Evolutionary conservation across 441 rosid genomes (phyloP), one percentile per base, ranked within the genome.

Genomic region (Dalechampia spathulata): DNA sequence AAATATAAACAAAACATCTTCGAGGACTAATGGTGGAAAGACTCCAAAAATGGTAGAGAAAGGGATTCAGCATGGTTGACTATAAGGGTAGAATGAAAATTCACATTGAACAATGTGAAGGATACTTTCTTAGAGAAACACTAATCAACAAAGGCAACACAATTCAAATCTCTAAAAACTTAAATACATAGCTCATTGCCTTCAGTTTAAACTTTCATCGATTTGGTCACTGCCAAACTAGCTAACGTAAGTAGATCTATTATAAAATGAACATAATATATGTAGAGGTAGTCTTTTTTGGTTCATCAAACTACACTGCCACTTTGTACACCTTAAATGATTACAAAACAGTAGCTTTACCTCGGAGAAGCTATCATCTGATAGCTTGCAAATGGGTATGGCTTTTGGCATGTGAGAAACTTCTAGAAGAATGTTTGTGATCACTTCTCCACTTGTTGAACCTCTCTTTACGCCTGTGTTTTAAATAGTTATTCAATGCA

Each of bases 401-500:
- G 68, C 79, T 38, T 61, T 65, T 30, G 52, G 55, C 63, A 60
- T 61, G 52, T 60, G 70, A 16, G 67, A 73, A 34, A 78, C 69
- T 71, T 69, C 67, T 28, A 80, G 68, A 28, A 72, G 75, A 65
- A 78, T 47, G 52, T 63, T 70, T 26, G 57, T 21, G 43, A 49
- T 65, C 25, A 14, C 16, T 15, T 58, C 57, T 22, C 60, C 75
- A 37, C 16, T 54, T 38, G 52, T 26, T 60, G 62, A 44, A 52
- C 49, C 43, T 61, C 60, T 70, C 65, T 61, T 73, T 69, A 77
- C 37, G 45, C 79, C 90, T 83, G 59, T 17, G 42, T 43, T 26
- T 19, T 7, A 12, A 5, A 52, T 2, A 1, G 51, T 15, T 7
- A 30, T 25, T 2, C 14, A 21, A 14, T 20, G 48, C 20, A 34